These are phyloP conservation scores for Fraxinus anomala DNA, from an alignment of 257 asterid genomes.

Conservation along the genomic window DNA sequence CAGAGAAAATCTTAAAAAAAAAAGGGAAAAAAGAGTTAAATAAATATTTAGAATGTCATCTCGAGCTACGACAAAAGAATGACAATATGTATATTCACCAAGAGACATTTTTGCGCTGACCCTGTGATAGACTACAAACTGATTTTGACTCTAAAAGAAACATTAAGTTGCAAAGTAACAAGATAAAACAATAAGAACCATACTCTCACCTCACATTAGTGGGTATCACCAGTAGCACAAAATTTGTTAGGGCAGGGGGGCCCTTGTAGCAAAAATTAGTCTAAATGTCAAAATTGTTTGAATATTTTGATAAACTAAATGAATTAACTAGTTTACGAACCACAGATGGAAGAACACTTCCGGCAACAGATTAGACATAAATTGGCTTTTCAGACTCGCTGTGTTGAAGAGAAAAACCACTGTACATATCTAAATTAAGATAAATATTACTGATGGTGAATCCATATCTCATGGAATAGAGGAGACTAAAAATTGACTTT, in stretches of 20 bases:
- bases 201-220: not conserved
- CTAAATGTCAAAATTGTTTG: not conserved
- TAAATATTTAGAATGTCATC: not conserved
- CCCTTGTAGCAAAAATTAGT: not conserved
- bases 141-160: not conserved
- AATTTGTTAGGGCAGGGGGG: not conserved
- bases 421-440: not conserved
- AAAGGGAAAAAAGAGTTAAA: not conserved
- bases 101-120: not conserved
- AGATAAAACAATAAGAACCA: conserved; percentile 1
- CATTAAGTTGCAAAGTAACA: not conserved
- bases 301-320: not conserved
- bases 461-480: not conserved
- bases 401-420: not conserved
- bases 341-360: not conserved
- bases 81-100: not conserved
- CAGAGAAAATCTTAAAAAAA: conserved; percentile 52
- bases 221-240: not conserved
- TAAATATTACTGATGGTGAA: not conserved
- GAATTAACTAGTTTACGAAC: conserved; percentile 1
- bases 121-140: not conserved
- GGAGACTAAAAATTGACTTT: not conserved
- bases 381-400: not conserved
- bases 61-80: not conserved
- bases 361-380: not conserved